phyloP scores from a whole-genome alignment of 768 basidiomycete species.

The Hortiboletus flavorubellus region DNA sequence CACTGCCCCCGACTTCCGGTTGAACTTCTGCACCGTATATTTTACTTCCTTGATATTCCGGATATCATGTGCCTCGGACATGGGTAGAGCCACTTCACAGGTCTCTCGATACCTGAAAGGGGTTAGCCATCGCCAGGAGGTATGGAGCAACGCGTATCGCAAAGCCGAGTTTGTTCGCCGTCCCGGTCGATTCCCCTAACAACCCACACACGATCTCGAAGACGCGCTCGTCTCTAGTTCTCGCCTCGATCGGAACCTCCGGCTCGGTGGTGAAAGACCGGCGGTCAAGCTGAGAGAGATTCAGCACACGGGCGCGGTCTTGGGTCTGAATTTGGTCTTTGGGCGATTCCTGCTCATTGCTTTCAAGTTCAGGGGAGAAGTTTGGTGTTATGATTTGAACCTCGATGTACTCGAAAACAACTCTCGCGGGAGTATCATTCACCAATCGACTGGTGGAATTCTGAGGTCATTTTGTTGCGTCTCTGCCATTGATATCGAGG shows the following conservation, averaged over 20 bases:
- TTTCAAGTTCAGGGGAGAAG: constrained; percentile 2
- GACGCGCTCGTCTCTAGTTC: constrained; percentile 7
- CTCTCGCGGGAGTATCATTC: constrained; percentile 6
- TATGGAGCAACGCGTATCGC: constrained; percentile 21
- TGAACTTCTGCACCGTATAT: constrained; percentile 10
- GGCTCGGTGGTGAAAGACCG: neutral
- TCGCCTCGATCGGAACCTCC: constrained; percentile 9
- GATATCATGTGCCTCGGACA: constrained; percentile 6
- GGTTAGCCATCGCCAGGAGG: constrained; percentile 2
- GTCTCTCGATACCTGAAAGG: constrained; percentile 10
- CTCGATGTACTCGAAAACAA: neutral
- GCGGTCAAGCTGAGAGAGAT: constrained; percentile 1
- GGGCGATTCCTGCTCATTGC: constrained; percentile 16
- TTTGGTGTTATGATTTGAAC: constrained; percentile 16
- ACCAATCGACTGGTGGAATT: neutral
- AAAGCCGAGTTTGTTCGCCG: constrained; percentile 10
- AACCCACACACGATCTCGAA: constrained; percentile 16
- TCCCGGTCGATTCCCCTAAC: constrained; percentile 17
- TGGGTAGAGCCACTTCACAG: neutral
- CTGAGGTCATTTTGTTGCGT: constrained; percentile 6
- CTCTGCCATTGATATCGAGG: constrained; percentile 11
- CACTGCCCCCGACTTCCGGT: constrained; percentile 3
- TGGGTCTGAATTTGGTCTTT: constrained; percentile 8
- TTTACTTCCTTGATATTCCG: constrained; percentile 14
- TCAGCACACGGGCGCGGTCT: neutral